Conservation (phyloP, 306 rosid species). For the Corylus americana region DNA sequence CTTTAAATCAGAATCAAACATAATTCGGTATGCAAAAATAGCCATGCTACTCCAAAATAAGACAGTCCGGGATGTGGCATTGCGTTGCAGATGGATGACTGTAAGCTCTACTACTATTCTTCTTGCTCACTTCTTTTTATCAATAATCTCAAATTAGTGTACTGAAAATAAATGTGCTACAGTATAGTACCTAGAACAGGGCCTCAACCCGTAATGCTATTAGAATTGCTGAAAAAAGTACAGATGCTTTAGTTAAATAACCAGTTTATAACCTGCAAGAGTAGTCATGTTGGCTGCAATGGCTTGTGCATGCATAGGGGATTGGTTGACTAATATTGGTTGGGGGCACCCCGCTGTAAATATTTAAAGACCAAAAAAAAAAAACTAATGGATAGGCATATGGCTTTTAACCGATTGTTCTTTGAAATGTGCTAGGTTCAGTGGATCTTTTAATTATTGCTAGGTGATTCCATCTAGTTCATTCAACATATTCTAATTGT, state of each 20-base stretch:
- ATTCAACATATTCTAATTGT: background rate
- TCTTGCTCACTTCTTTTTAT: conserved; percentile 12
- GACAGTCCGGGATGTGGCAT: conserved; percentile 90
- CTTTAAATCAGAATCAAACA: conserved; percentile 54
- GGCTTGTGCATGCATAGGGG: background rate
- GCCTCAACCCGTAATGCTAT: background rate
- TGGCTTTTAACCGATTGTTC: conserved; percentile 5
- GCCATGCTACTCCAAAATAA: conserved; percentile 80
- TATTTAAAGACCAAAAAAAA: background rate
- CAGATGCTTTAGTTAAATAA: background rate
- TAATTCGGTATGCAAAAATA: conserved; percentile 80
- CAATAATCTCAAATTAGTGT: conserved; percentile 17
- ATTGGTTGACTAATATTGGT: background rate
- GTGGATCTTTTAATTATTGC: background rate
- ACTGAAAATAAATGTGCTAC: background rate
- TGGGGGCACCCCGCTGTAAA: background rate
- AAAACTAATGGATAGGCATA: background rate
- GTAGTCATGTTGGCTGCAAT: background rate
- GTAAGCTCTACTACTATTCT: conserved; percentile 49
- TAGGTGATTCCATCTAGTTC: background rate
- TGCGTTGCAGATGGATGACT: conserved; percentile 97
- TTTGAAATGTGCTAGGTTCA: conserved; percentile 17
- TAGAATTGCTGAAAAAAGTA: background rate
- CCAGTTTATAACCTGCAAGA: background rate
- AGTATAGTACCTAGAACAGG: background rate